These are phyloP conservation scores for Metschnikowia borealis DNA, from an alignment of 805 yeast species.

Conservation along the genomic window DNA sequence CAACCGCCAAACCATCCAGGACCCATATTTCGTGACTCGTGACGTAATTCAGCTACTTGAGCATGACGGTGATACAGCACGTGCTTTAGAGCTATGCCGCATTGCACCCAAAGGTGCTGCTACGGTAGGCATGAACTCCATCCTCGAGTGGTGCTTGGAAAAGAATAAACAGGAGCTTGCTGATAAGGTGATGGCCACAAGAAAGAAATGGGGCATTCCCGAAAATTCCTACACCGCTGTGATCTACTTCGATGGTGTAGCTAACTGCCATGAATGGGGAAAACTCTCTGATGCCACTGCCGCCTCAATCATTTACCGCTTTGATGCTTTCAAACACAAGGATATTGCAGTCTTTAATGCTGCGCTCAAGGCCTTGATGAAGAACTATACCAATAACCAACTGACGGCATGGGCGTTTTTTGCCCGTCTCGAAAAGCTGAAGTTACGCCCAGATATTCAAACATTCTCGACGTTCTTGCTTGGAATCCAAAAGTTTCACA, in stretches of 20 bases:
- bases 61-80: conserved; percentile 41
- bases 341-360: conserved; percentile 34
- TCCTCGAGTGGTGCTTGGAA: conserved; percentile 47
- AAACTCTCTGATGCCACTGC: conserved; percentile 19
- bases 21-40: conserved; percentile 51
- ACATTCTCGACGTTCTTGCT: conserved; percentile 38
- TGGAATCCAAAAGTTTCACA: conserved; percentile 26
- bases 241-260: conserved; percentile 34
- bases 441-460: conserved; percentile 28
- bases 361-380: conserved; percentile 31
- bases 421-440: conserved; percentile 20
- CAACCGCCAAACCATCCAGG: conserved; percentile 52
- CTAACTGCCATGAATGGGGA: conserved; percentile 34
- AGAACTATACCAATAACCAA: conserved; percentile 31
- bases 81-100: conserved; percentile 51
- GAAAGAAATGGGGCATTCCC: conserved; percentile 60
- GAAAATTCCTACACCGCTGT: conserved; percentile 44
- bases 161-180: conserved; percentile 46
- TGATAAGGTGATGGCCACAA: conserved; percentile 45
- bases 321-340: conserved; percentile 12
- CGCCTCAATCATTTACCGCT: conserved; percentile 20
- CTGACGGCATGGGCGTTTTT: conserved; percentile 36
- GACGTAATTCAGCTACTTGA: conserved; percentile 52
- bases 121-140: conserved; percentile 59
- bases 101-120: conserved; percentile 47